Conservation (phyloP, 768 basidiomycete species). For the Russula abietina region DNA sequence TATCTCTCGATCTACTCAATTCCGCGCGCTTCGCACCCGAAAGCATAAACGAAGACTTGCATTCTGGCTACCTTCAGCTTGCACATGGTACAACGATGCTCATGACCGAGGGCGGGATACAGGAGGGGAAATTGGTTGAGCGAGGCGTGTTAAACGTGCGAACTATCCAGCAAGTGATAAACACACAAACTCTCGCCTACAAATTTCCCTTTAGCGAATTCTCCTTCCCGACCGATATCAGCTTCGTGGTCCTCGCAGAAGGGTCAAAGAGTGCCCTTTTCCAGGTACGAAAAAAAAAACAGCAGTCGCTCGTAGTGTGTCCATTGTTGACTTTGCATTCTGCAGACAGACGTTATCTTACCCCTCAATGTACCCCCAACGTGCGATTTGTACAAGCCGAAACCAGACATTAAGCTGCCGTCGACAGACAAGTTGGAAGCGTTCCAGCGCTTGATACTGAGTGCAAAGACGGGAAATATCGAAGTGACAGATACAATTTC, state of each 20-base stretch:
- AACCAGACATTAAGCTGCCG: conserved; percentile 42
- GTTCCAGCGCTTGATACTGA: conserved; percentile 55
- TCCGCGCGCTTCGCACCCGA: conserved; percentile 53
- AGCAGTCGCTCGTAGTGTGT: not conserved
- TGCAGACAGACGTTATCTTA: conserved; percentile 53
- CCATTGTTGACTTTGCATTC: not conserved
- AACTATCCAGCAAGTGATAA: conserved; percentile 58
- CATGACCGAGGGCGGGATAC: conserved; percentile 59
- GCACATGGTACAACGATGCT: conserved; percentile 55
- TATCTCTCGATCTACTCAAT: conserved; percentile 62
- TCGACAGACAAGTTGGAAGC: conserved; percentile 40
- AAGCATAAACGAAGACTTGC: conserved; percentile 63
- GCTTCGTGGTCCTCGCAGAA: conserved; percentile 54
- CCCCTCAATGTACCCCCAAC: conserved; percentile 36
- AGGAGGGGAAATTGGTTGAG: conserved; percentile 61
- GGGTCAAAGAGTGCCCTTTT: conserved; percentile 70
- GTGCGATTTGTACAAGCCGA: conserved; percentile 45
- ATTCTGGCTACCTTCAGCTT: conserved; percentile 69
- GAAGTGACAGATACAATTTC: conserved; percentile 49
- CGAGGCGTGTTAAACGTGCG: conserved; percentile 58
- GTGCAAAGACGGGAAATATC: conserved; percentile 53
- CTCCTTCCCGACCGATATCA: conserved; percentile 67
- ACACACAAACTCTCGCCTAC: conserved; percentile 62
- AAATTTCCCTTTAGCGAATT: conserved; percentile 71
- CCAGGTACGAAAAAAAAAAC: conserved; percentile 39